Percentiles rank a stretch among this genome's conserved stretches.
phyloP scores from a whole-genome alignment of 2,329 filamentous ascomycete species.

The Botrytis deweyae region DNA sequence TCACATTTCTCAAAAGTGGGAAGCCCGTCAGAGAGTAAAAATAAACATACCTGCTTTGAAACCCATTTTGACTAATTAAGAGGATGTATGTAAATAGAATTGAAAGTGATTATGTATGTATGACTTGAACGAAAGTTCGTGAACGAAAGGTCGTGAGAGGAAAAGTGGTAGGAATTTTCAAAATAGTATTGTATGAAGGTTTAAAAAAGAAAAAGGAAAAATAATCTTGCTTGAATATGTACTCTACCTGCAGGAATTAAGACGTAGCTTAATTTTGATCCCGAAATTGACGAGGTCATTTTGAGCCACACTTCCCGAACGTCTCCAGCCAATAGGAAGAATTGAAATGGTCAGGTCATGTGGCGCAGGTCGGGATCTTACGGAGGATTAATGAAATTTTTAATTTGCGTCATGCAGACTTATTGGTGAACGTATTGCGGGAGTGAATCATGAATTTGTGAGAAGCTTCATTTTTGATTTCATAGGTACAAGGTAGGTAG shows the following conservation, averaged over 20 bases:
- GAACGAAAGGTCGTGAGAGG: conserved; percentile 9
- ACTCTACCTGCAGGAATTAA: background rate
- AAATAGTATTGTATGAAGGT: background rate
- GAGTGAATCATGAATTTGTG: background rate
- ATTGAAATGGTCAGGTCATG: conserved; percentile 14
- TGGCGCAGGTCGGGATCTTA: conserved; percentile 16
- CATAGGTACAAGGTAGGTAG: background rate
- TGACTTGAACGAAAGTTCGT: conserved; percentile 1
- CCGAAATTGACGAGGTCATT: conserved; percentile 14
- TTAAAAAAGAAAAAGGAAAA: conserved; percentile 2
- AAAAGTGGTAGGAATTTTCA: background rate
- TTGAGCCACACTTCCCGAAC: conserved; percentile 19
- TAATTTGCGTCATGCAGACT: background rate
- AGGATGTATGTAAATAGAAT: conserved; percentile 1
- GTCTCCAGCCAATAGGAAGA: conserved; percentile 5
- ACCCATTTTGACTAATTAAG: conserved; percentile 42
- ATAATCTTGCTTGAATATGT: conserved; percentile 13
- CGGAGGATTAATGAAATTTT: conserved; percentile 16
- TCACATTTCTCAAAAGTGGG: background rate
- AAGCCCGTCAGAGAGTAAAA: conserved; percentile 9
- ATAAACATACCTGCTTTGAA: conserved; percentile 43
- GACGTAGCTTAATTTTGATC: conserved; percentile 2
- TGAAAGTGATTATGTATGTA: conserved; percentile 11
- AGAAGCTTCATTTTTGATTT: background rate
- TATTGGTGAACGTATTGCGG: conserved; percentile 9